Evolutionary conservation across 805 yeast species (phyloP).

Genomic region (Starmerella gropengiesseri): DNA sequence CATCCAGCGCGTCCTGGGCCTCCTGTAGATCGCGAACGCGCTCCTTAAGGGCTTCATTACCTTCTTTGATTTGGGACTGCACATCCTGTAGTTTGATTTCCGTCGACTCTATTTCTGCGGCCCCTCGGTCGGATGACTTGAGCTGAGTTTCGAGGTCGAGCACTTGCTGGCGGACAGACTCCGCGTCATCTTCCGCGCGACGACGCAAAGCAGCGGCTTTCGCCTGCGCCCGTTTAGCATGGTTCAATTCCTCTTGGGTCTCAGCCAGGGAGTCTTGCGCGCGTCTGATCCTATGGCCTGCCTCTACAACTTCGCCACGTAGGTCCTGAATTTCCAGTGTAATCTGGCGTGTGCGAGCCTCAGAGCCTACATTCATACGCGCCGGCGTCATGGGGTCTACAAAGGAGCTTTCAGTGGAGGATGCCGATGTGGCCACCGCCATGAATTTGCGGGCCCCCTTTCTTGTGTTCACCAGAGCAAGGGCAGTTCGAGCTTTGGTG

Average conservation of each 20-base stretch:
- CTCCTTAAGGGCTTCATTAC: neutral
- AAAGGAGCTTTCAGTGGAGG: neutral
- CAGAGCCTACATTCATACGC: constrained; percentile 3
- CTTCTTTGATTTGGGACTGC: neutral
- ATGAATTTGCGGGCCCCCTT: neutral
- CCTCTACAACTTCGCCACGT: neutral
- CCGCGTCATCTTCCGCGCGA: neutral
- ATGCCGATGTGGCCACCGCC: neutral
- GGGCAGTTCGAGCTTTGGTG: neutral
- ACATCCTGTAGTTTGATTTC: neutral
- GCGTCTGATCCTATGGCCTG: too few relatives aligned
- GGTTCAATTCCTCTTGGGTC: neutral
- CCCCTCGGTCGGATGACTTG: neutral
- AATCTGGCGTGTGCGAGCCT: constrained; percentile 4
- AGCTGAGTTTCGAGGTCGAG: neutral
- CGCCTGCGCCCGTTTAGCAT: neutral
- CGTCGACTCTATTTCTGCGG: neutral
- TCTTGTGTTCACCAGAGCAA: neutral
- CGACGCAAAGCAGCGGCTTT: neutral
- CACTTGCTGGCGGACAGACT: neutral
- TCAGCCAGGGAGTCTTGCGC: neutral
- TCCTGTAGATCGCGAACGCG: neutral
- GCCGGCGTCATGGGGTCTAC: neutral
- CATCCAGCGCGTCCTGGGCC: neutral
- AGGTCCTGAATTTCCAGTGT: neutral